These are phyloP conservation scores for Leishmania tropica DNA, from an alignment of 208 protist genomes.

Conservation along the genomic window DNA sequence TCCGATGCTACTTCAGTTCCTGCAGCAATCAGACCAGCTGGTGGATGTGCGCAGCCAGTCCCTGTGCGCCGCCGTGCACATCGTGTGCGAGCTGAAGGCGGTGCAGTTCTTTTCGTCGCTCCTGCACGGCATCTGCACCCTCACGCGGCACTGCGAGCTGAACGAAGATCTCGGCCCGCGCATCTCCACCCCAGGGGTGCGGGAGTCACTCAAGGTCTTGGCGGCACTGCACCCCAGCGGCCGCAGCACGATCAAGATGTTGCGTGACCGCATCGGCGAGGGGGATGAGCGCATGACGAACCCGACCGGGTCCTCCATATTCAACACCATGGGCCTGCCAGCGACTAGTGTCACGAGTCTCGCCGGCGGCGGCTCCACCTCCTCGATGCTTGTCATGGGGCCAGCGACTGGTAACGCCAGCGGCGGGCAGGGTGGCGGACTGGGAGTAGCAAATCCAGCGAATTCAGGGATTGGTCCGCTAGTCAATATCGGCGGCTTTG, in stretches of 20 bases:
- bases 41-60: conserved; percentile 85
- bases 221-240: conserved; percentile 71
- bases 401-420: conserved; percentile 9
- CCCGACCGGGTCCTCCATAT: conserved; percentile 11
- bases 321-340: conserved; percentile 18
- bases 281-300: conserved; percentile 42
- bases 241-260: conserved; percentile 59
- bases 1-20: conserved; percentile 85
- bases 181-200: conserved; percentile 76
- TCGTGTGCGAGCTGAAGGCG: conserved; percentile 89
- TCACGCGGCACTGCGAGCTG: conserved; percentile 86
- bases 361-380: conserved; percentile 19
- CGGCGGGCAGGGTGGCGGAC: conserved; percentile 5
- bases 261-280: conserved; percentile 66
- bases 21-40: conserved; percentile 86
- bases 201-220: conserved; percentile 79
- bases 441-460: conserved; percentile 2
- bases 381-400: conserved; percentile 1
- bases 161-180: conserved; percentile 80
- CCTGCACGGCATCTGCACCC: conserved; percentile 79
- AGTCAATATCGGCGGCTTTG: conserved; percentile 1
- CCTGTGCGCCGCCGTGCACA: conserved; percentile 81
- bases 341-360: conserved; percentile 22
- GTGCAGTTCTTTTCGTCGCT: conserved; percentile 85
- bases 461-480: conserved; percentile 18